Evolutionary conservation across 2,329 filamentous ascomycete genomes (phyloP).

Genomic region (Magnaporthiopsis rhizophila): DNA sequence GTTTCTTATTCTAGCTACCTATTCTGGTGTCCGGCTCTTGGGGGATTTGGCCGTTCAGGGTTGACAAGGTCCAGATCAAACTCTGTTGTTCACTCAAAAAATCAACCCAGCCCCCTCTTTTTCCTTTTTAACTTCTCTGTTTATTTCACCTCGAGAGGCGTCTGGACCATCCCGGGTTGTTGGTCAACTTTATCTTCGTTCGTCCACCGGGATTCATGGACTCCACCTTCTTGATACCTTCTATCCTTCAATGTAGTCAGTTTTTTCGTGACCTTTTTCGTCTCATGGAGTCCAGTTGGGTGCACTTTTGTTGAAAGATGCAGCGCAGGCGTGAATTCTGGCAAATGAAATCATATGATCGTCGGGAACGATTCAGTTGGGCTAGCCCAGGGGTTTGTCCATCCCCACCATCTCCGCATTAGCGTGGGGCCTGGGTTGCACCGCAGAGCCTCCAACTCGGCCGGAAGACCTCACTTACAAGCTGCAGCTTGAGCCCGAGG

Average conservation of each 20-base stretch:
- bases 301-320: too few species aligned
- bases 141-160: background rate
- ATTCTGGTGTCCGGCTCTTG: background rate
- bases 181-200: background rate
- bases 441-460: too few species aligned
- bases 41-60: background rate
- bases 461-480: too few species aligned
- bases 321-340: too few species aligned
- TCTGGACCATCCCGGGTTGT: background rate
- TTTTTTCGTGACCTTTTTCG: background rate
- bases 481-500: too few species aligned
- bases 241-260: background rate
- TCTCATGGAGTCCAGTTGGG: too few species aligned
- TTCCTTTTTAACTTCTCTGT: background rate
- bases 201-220: background rate
- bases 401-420: too few species aligned
- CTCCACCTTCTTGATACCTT: background rate
- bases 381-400: too few species aligned
- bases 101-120: background rate
- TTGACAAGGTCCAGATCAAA: too few species aligned
- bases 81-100: background rate
- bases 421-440: too few species aligned
- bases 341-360: too few species aligned
- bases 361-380: too few species aligned
- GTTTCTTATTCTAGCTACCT: background rate